Base-by-base conservation (phyloP, 306 rosid genomes). In the Crotalaria pallida region DNA sequence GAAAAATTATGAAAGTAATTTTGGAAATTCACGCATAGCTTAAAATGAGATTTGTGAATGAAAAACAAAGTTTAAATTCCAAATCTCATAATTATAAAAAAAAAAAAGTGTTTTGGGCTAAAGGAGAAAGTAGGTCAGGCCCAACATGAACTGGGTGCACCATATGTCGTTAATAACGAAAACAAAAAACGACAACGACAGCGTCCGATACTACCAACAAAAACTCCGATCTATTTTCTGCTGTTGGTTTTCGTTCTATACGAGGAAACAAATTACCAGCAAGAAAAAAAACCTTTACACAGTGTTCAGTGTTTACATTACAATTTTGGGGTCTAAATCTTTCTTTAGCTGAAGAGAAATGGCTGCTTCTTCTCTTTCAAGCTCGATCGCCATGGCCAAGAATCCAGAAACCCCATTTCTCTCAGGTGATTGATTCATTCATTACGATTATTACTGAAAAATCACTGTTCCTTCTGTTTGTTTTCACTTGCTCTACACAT, bases 351-450 rank as follows among this genome's bases (percentile, higher is more conserved):
- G 40, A 58, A 24, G 50, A 24, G 50, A 47, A 58, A 84, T 84
- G 88, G 84, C 67, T 23, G 1, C 80, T 49, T 79, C 67, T 17
- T 1, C 77, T 49, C 36, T 84, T 27, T 80, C 88, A 57, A 69
- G 26, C 63, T 78, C 79, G 13, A 40, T 80, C 56, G 56, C 58
- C 33, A 10, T 61, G 66, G 38, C 26, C 6, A 73, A 29, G 33
- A 77, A 16, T 67, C 74, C 76, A 38, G 57, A 50, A 2, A 55
- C 82, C 52, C 82, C 67, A 10, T 68, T 81, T 65, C 55, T 72
- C 0, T 67, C 84, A 69, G 86, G 88, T 82, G 1, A 47, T 33
- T 21, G 7, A 10, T 38, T 36, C 41, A 13, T 11, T 3, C 9
- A 15, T 49, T n/a, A 24, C n/a, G 5, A 1, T 61, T 45, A 5